Base-by-base conservation (phyloP, 2,329 filamentous ascomycete genomes). In the Exophiala spinifera region DNA sequence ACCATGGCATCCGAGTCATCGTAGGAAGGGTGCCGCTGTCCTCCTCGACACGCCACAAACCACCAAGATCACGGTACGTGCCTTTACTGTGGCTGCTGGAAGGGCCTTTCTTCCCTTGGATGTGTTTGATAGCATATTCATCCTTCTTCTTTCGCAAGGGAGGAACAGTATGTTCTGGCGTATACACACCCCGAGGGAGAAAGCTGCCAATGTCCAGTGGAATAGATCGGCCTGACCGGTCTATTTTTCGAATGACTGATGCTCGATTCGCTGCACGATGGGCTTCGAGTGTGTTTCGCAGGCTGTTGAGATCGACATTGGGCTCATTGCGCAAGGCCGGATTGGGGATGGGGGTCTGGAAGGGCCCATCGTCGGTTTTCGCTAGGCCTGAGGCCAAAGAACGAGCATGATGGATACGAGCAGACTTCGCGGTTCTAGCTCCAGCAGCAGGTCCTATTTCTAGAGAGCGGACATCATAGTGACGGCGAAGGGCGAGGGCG, bases 251-350 rank as follows among this genome's bases (percentile, higher is more conserved):
- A 23, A 67, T 60, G n/a, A 65, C 47, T 10, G 55, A 54, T 13
- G 61, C 58, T 31, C 63, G 65, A 45, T 72, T 72, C 20, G 64
- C 57, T 25, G 57, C 59, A 45, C 69, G 66, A 57, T 72, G 69
- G 36, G 67, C 66, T 48, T 68, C 64, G 14, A 73, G 63, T 6
- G 71, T 72, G 42, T 65, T 63, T 21, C 49, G 48, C 6, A 71
- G 66, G 51, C 66, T 69, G 23, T 58, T 55, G 19, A 62, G 56
- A 37, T 65, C 53, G 43, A 70, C 61, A 20, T 56, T 51, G 23
- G 57, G 55, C 17, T 57, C 57, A 33, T 50, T 34, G 2, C 31
- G 36, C 25, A 53, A 40, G 15, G 44, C 13, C 7, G 20, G 28
- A 13, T 36, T 15, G 17, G 47, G 23, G 20, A 48, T 31, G 39